Percentiles rank a stretch among this genome's conserved stretches.
Conservation (phyloP, 73 alveolate genomes). For the Paramecium biaurelia region DNA sequence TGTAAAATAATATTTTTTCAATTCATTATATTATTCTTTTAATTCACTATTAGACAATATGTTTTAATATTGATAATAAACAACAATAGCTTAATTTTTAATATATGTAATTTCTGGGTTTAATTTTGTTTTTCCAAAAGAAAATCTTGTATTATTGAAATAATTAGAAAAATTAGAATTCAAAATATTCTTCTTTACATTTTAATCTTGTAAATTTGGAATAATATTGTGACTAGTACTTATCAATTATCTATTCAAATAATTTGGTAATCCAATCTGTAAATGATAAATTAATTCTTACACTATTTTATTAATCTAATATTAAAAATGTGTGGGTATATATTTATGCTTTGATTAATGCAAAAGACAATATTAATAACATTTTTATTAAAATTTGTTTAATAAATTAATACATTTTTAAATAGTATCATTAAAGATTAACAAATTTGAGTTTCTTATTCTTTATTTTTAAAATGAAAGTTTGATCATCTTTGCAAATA, state of each 20-base stretch:
- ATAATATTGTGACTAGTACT: neutral
- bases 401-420: neutral
- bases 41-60: neutral
- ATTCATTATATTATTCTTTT: neutral
- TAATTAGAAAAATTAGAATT: neutral
- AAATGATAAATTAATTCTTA: neutral
- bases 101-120: neutral
- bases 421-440: neutral
- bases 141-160: neutral
- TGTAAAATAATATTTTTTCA: neutral
- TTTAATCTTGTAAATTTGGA: neutral
- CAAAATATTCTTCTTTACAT: neutral
- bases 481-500: neutral
- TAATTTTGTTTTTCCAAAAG: neutral
- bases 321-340: conserved; percentile 14
- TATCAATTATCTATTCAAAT: neutral
- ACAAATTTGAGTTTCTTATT: neutral
- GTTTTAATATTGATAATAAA: neutral
- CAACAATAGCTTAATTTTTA: neutral
- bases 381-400: neutral
- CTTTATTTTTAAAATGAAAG: neutral
- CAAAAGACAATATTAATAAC: neutral
- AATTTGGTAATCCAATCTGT: neutral
- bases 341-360: neutral
- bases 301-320: neutral